Evolutionary conservation across 1,284 basidiomycete species (phyloP).

Genomic region (Cryptococcus sp.): DNA sequence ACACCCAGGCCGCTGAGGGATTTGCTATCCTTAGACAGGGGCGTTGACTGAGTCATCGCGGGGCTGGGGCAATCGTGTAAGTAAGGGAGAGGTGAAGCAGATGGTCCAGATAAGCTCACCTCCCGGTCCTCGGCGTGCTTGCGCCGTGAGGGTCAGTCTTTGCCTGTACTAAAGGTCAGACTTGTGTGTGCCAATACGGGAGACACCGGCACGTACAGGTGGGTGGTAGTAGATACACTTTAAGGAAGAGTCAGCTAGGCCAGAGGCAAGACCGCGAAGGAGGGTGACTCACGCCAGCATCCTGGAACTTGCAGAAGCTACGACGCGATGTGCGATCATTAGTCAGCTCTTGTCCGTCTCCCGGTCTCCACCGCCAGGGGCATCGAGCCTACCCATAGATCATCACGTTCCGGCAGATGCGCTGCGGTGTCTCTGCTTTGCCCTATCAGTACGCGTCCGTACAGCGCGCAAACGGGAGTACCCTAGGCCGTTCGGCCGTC

Average conservation of each 20-base stretch:
- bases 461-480: not conserved
- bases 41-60: slow-evolving; percentile 7
- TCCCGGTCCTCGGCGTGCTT: slow-evolving; percentile 6
- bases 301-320: slow-evolving; percentile 78
- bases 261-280: slow-evolving; percentile 3
- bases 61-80: slow-evolving; percentile 1
- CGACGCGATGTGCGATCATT: not conserved
- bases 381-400: slow-evolving; percentile 68
- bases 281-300: slow-evolving; percentile 59
- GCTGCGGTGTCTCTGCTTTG: slow-evolving; percentile 52
- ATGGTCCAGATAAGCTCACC: slow-evolving; percentile 1
- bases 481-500: not conserved
- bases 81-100: not conserved
- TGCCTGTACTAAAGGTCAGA: slow-evolving; percentile 1
- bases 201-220: slow-evolving; percentile 53
- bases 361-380: not conserved
- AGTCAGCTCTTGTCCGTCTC: no score
- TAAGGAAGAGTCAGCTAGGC: not conserved
- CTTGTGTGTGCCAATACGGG: no score
- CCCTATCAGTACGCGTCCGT: not conserved
- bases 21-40: slow-evolving; percentile 52
- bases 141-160: slow-evolving; percentile 11
- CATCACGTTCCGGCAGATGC: slow-evolving; percentile 79
- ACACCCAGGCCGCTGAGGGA: slow-evolving; percentile 18
- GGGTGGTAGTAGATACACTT: slow-evolving; percentile 75